Base-by-base conservation (phyloP, 345 rosid species). In the Pistacia atlantica region DNA sequence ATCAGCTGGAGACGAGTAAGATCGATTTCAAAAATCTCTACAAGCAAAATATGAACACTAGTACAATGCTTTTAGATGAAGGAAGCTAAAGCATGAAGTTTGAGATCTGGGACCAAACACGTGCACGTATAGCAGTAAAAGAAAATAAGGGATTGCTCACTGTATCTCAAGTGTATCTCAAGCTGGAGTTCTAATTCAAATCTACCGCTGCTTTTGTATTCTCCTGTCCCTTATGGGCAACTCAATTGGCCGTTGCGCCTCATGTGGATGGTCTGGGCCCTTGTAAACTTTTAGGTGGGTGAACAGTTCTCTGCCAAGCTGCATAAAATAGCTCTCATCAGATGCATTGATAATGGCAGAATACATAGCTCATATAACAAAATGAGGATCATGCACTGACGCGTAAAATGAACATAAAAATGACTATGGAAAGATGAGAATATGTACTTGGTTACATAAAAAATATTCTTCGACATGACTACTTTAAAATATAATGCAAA, bases 261-360 rank as follows among this genome's bases (percentile, higher is more conserved):
- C 97, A 0, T 92, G 99, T 0, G 99, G 99, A 82, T 96, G 98
- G 11, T 90, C 87, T 12, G 97, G 90, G 11, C 99, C 99, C 81
- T 91, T 90, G 93, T 92, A 96, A 58, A 92, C 99, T 86, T 92
- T 93, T 17, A 96, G 90, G 86, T 96, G 99, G 85, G 90, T 93
- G 84, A 96, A 96, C 35, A 96, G 59, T 69, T 93, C 88, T 82
- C 99, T 89, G 22, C 98, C 99, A 76, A 95, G 98, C 98, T 93
- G 96, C 85, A 85, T 16, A 64, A 78, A 78, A 74, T 62, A 73
- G 56, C 48, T 73, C 8, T 7, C 31, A 5, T 63, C 49, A 7
- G 64, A 48, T 42, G 8, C 46, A 42, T 42, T 42, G 46, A 6
- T 42, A 5, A 42, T 42, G 28, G 22, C 11, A 42, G 8, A 38